These are phyloP conservation scores for Peronospora farinosa DNA, from an alignment of 352 stramenopile species.

Conservation along the genomic window DNA sequence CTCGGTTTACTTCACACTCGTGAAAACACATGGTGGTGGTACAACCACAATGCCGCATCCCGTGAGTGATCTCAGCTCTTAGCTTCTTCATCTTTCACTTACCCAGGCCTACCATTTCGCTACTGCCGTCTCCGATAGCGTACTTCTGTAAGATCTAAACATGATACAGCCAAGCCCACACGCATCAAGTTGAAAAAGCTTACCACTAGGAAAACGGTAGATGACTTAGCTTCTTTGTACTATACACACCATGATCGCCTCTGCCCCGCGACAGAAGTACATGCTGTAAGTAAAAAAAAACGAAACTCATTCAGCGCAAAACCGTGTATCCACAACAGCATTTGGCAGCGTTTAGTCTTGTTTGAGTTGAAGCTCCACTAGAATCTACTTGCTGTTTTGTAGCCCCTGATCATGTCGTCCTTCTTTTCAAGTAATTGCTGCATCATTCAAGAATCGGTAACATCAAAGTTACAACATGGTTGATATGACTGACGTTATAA, in stretches of 20 bases:
- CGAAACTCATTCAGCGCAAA: too few relatives aligned
- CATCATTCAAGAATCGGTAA: slow-evolving; percentile 11
- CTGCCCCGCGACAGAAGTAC: slow-evolving; percentile 71
- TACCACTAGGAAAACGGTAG: slow-evolving; percentile 37
- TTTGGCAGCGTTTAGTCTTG: background rate
- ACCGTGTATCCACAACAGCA: too few relatives aligned
- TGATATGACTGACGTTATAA: slow-evolving; percentile 4
- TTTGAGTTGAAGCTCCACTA: too few relatives aligned
- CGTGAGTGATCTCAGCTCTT: too few relatives aligned
- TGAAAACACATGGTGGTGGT: slow-evolving; percentile 28
- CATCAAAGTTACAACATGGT: slow-evolving; percentile 1
- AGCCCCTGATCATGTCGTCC: too few relatives aligned
- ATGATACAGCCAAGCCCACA: slow-evolving; percentile 54
- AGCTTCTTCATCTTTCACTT: slow-evolving; percentile 14
- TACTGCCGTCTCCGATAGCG: slow-evolving; percentile 54
- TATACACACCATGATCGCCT: too few relatives aligned
- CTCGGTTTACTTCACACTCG: background rate
- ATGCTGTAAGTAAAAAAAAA: slow-evolving; percentile 17
- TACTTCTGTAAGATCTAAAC: slow-evolving; percentile 66
- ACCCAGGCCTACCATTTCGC: slow-evolving; percentile 64
- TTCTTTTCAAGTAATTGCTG: too few relatives aligned
- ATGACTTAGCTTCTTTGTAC: slow-evolving; percentile 43
- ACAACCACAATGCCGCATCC: slow-evolving; percentile 49
- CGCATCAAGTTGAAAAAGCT: slow-evolving; percentile 49
- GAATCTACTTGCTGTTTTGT: too few relatives aligned